These are phyloP conservation scores for Mycena latifolia DNA, from an alignment of 768 basidiomycete genomes.

Conservation along the genomic window DNA sequence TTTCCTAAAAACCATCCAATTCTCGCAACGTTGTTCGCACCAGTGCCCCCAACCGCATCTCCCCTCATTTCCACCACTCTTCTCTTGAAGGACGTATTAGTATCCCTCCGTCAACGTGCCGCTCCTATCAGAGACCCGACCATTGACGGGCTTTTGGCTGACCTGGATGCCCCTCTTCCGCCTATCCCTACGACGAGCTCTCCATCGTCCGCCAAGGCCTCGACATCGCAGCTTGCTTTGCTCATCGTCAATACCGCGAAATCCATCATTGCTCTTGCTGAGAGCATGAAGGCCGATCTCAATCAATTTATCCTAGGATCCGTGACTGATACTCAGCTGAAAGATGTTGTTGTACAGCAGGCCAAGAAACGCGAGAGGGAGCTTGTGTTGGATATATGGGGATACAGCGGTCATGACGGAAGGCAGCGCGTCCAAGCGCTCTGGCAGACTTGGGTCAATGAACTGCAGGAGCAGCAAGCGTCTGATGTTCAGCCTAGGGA, in stretches of 20 bases:
- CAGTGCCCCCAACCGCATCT: constrained; percentile 75
- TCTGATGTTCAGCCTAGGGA: constrained; percentile 31
- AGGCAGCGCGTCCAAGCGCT: constrained; percentile 44
- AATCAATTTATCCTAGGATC: constrained; percentile 72
- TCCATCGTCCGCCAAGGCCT: constrained; percentile 36
- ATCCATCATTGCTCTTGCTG: constrained; percentile 63
- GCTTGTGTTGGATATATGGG: constrained; percentile 66
- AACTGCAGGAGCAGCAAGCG: constrained; percentile 26
- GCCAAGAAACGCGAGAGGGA: constrained; percentile 68
- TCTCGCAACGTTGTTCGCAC: constrained; percentile 65
- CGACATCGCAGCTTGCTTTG: constrained; percentile 53
- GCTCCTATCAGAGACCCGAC: constrained; percentile 73
- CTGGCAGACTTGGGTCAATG: constrained; percentile 51
- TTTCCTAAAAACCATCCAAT: constrained; percentile 67
- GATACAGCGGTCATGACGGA: constrained; percentile 41
- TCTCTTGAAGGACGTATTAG: constrained; percentile 67
- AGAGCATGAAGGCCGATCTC: constrained; percentile 78
- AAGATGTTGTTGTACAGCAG: constrained; percentile 60
- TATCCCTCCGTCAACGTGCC: constrained; percentile 68
- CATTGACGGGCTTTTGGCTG: constrained; percentile 58
- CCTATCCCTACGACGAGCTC: constrained; percentile 33
- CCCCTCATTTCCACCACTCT: constrained; percentile 70
- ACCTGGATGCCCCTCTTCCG: constrained; percentile 47
- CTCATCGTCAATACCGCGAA: constrained; percentile 62
- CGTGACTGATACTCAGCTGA: constrained; percentile 75